Evolutionary conservation across 2,329 filamentous ascomycete genomes (phyloP).

Genomic region (Colletotrichum magnum): DNA sequence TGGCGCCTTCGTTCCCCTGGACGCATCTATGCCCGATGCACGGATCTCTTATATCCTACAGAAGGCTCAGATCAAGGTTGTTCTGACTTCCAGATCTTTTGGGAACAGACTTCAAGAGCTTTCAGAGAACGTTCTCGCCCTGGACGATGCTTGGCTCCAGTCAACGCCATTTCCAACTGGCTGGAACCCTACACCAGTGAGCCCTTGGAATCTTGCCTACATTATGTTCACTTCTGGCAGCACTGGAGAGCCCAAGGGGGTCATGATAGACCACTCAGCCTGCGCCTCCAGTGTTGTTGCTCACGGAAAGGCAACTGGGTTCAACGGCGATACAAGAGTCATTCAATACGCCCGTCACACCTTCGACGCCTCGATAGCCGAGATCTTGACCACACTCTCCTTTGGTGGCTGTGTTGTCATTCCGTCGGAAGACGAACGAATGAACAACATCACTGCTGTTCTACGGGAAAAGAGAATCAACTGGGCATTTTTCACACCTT

Average conservation of each 20-base stretch:
- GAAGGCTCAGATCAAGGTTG: constrained; percentile 17
- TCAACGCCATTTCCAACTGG: not conserved
- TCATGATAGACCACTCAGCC: constrained; percentile 38
- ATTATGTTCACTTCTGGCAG: constrained; percentile 43
- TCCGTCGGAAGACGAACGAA: constrained; percentile 64
- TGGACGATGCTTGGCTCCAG: constrained; percentile 36
- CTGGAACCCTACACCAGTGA: not conserved
- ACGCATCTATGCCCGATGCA: constrained; percentile 41
- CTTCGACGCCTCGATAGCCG: constrained; percentile 45
- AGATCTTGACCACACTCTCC: constrained; percentile 66
- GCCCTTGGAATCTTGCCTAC: constrained; percentile 32
- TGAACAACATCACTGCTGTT: constrained; percentile 63
- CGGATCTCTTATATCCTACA: constrained; percentile 39
- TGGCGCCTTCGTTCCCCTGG: constrained; percentile 35
- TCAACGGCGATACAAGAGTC: constrained; percentile 9
- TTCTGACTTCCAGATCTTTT: constrained; percentile 21
- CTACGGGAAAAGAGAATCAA: constrained; percentile 65
- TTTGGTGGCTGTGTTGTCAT: constrained; percentile 73
- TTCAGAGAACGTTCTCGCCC: not conserved
- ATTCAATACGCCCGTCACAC: constrained; percentile 32
- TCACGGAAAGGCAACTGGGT: constrained; percentile 25
- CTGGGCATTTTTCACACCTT: constrained; percentile 70
- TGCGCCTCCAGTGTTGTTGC: constrained; percentile 19
- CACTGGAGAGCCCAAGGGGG: constrained; percentile 43
- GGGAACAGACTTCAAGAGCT: not conserved